These are phyloP conservation scores for Aureobasidium sp. DNA, from an alignment of 2,329 filamentous ascomycete species.

Conservation along the genomic window DNA sequence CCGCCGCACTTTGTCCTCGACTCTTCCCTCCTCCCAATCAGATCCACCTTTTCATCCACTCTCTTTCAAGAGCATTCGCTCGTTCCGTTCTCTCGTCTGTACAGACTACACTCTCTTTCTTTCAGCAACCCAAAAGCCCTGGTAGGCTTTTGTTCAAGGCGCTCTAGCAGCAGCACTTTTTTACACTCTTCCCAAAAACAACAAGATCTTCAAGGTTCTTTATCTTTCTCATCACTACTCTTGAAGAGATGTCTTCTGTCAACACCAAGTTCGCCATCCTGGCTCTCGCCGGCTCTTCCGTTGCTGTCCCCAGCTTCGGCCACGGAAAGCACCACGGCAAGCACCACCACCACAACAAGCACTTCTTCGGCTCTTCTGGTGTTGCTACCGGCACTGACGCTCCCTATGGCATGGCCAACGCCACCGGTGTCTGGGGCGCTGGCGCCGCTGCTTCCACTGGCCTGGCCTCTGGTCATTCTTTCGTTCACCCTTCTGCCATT, in stretches of 20 bases:
- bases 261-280: conserved; percentile 33
- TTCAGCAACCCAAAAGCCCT: conserved; percentile 29
- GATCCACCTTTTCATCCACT: conserved; percentile 19
- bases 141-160: conserved; percentile 31
- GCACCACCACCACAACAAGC: conserved; percentile 21
- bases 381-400: conserved; percentile 17
- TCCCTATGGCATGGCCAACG: conserved; percentile 23
- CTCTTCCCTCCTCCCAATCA: conserved; percentile 5
- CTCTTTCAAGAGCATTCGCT: conserved; percentile 33
- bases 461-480: neutral
- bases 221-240: conserved; percentile 15
- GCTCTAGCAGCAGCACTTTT: conserved; percentile 31
- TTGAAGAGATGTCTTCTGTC: conserved; percentile 26
- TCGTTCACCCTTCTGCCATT: conserved; percentile 16
- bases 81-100: conserved; percentile 28
- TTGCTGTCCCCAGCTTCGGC: conserved; percentile 28
- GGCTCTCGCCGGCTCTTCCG: conserved; percentile 33
- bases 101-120: conserved; percentile 27
- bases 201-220: conserved; percentile 15
- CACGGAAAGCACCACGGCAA: conserved; percentile 18
- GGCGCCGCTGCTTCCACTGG: conserved; percentile 19
- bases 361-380: conserved; percentile 20
- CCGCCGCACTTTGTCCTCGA: neutral
- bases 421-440: conserved; percentile 19
- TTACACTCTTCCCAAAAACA: neutral